These are phyloP conservation scores for Astrocystis sublimbata DNA, from an alignment of 495 filamentous ascomycete species.

Conservation along the genomic window DNA sequence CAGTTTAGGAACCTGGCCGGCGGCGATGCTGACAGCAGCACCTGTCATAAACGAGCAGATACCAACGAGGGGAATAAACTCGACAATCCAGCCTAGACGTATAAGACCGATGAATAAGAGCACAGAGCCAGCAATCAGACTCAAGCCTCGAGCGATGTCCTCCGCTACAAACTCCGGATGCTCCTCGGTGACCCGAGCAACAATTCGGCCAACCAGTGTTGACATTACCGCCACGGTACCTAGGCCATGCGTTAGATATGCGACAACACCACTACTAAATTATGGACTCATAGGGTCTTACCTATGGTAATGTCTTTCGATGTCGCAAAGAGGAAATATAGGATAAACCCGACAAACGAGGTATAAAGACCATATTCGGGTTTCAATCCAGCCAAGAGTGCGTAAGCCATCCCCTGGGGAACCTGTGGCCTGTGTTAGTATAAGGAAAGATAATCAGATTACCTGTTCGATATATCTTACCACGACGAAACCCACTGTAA, in stretches of 20 bases:
- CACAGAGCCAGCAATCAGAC: slow-evolving; percentile 49
- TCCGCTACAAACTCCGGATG: slow-evolving; percentile 40
- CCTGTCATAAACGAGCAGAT: slow-evolving; percentile 59
- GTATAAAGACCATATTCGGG: slow-evolving; percentile 66
- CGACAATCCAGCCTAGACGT: slow-evolving; percentile 52
- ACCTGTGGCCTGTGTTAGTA: no score
- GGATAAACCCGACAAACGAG: slow-evolving; percentile 64
- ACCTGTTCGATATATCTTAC: no score
- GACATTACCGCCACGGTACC: slow-evolving; percentile 93
- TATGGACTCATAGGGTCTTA: no score
- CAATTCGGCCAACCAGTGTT: slow-evolving; percentile 77
- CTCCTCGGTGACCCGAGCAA: slow-evolving; percentile 54
- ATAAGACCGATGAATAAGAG: slow-evolving; percentile 51
- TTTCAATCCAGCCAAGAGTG: slow-evolving; percentile 56
- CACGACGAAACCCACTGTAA: slow-evolving; percentile 48
- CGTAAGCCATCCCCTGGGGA: slow-evolving; percentile 67
- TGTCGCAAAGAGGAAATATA: slow-evolving; percentile 70
- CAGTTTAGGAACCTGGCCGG: slow-evolving; percentile 51
- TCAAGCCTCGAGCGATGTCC: slow-evolving; percentile 46
- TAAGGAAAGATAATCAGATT: no score
- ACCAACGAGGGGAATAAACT: slow-evolving; percentile 54
- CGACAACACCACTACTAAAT: no score
- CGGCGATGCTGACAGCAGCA: slow-evolving; percentile 52
- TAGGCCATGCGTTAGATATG: no score
- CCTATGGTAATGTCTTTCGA: slow-evolving; percentile 71